Conservation (phyloP, 2,329 filamentous ascomycete species). For the Chrysoporthe cubensis region DNA sequence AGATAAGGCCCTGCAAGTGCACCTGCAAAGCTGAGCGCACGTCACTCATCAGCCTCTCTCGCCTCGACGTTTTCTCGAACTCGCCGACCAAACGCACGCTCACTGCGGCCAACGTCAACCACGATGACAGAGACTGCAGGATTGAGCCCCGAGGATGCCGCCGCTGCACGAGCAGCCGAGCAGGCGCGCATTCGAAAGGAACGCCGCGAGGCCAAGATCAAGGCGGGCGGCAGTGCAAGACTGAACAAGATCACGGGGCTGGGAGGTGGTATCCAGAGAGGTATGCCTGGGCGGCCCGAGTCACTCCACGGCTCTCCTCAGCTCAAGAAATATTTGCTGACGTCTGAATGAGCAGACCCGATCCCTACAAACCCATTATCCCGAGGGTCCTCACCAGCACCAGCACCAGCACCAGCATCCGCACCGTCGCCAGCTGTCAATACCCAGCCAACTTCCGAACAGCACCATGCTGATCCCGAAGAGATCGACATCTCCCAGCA, state of each 20-base stretch:
- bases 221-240: conserved; percentile 69
- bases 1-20: not conserved
- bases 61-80: not conserved
- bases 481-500: conserved; percentile 82
- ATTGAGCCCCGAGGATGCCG: conserved; percentile 45
- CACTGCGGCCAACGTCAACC: not conserved
- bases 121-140: conserved; percentile 47
- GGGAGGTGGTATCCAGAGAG: conserved; percentile 59
- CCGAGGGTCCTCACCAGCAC: conserved; percentile 40
- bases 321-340: not conserved
- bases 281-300: conserved; percentile 36
- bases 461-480: conserved; percentile 65
- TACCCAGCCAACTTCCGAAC: conserved; percentile 38
- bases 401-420: conserved; percentile 32
- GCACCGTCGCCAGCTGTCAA: conserved; percentile 33
- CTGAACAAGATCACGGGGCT: conserved; percentile 77
- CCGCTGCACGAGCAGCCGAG: conserved; percentile 58
- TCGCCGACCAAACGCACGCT: not conserved
- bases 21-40: conserved; percentile 1
- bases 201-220: conserved; percentile 78
- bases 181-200: conserved; percentile 79
- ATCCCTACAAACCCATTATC: conserved; percentile 28
- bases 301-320: not conserved
- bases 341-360: conserved; percentile 11
- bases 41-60: conserved; percentile 1